phyloP scores from a whole-genome alignment of 1,284 basidiomycete genomes.

The Pascua sp. region DNA sequence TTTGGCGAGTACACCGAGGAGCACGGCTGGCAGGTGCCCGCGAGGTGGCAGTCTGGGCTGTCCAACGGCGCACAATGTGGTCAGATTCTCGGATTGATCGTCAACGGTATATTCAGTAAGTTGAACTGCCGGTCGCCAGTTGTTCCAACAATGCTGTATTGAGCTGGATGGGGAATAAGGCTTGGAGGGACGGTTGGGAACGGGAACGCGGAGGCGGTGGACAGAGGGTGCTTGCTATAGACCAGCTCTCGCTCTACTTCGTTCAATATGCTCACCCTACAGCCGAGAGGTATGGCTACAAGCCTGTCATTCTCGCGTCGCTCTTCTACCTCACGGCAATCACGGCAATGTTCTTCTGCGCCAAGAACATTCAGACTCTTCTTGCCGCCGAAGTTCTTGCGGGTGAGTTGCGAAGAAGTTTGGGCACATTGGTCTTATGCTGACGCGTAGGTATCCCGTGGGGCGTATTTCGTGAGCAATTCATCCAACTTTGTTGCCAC shows the following conservation, averaged over 20 bases:
- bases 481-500: too few relatives aligned
- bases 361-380: conserved; percentile 31
- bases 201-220: too few relatives aligned
- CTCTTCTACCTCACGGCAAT: conserved; percentile 31
- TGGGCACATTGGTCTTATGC: too few relatives aligned
- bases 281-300: conserved; percentile 45
- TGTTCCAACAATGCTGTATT: too few relatives aligned
- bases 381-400: conserved; percentile 33
- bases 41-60: conserved; percentile 52
- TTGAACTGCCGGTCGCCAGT: too few relatives aligned
- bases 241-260: too few relatives aligned
- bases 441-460: conserved; percentile 19
- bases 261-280: conserved; percentile 3
- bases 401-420: not conserved
- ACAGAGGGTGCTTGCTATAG: too few relatives aligned
- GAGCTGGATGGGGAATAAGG: too few relatives aligned
- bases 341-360: conserved; percentile 39
- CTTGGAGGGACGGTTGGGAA: too few relatives aligned
- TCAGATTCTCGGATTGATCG: conserved; percentile 47
- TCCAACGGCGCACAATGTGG: conserved; percentile 44
- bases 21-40: conserved; percentile 39
- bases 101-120: conserved; percentile 32
- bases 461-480: conserved; percentile 18
- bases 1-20: conserved; percentile 28
- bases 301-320: conserved; percentile 31